A percentile compares a stretch with the other conserved stretches of the same genome.
Conservation (phyloP, 345 rosid genomes). For the Linum usitatissimum region DNA sequence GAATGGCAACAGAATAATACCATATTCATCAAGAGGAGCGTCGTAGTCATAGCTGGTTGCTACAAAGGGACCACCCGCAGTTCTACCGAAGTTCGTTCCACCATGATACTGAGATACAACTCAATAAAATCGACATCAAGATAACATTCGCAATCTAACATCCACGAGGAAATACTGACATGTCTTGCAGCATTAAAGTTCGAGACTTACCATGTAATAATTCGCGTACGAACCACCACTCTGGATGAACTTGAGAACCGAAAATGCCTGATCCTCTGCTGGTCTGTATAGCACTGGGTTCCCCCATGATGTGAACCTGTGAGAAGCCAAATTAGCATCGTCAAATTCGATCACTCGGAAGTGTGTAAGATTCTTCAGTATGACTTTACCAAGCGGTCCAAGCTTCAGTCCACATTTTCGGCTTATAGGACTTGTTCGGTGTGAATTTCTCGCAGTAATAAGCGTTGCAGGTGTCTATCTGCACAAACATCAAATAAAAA, state of each 20-base stretch:
- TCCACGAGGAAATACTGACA: not conserved
- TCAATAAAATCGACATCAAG: not conserved
- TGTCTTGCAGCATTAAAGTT: not conserved
- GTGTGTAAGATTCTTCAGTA: not conserved
- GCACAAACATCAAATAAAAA: not conserved
- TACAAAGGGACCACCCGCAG: constrained; percentile 57
- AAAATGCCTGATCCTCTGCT: constrained; percentile 48
- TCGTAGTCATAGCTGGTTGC: constrained; percentile 52
- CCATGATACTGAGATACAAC: constrained; percentile 45
- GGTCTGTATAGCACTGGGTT: constrained; percentile 42
- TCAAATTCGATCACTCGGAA: not conserved
- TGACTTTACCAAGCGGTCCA: constrained; percentile 54
- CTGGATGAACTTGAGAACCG: constrained; percentile 50
- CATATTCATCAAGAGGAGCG: constrained; percentile 48
- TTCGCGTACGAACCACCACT: constrained; percentile 50
- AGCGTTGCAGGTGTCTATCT: constrained; percentile 50
- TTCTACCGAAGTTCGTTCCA: constrained; percentile 57
- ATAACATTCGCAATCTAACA: not conserved
- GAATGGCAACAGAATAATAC: constrained; percentile 1
- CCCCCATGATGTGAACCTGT: constrained; percentile 53
- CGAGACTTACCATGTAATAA: constrained; percentile 44
- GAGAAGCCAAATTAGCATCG: not conserved
- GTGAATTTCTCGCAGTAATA: constrained; percentile 39
- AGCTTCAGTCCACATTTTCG: constrained; percentile 64
- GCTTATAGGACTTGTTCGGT: constrained; percentile 27